These are phyloP conservation scores for Cucurbitaria berberidis DNA, from an alignment of 2,329 filamentous ascomycete genomes.

Conservation along the genomic window DNA sequence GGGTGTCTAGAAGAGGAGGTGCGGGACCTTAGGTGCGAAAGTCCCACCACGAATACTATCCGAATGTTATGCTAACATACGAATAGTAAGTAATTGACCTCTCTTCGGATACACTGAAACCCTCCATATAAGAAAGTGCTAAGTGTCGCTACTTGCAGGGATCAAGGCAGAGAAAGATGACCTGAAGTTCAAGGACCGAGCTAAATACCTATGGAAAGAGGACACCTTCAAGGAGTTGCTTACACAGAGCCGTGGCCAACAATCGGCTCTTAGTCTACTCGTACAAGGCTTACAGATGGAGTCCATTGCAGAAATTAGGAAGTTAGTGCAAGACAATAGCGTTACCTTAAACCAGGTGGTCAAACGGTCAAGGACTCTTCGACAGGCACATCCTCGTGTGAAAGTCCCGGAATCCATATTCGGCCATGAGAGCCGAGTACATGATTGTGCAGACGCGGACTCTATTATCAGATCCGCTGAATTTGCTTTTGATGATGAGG, in stretches of 20 bases:
- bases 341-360: slow-evolving; percentile 34
- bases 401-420: slow-evolving; percentile 38
- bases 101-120: too few species aligned
- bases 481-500: slow-evolving; percentile 43
- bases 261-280: slow-evolving; percentile 39
- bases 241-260: slow-evolving; percentile 43
- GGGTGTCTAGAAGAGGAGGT: slow-evolving; percentile 43
- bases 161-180: slow-evolving; percentile 30
- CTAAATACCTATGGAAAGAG: slow-evolving; percentile 42
- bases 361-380: slow-evolving; percentile 32
- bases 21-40: too few species aligned
- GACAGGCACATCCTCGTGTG: slow-evolving; percentile 36
- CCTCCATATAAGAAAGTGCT: too few species aligned
- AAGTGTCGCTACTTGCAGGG: too few species aligned
- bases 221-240: slow-evolving; percentile 44
- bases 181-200: slow-evolving; percentile 30
- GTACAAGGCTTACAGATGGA: slow-evolving; percentile 47
- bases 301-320: slow-evolving; percentile 41
- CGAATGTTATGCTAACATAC: too few species aligned
- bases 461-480: slow-evolving; percentile 29
- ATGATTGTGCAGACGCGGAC: slow-evolving; percentile 17
- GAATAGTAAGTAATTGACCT: too few species aligned
- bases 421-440: slow-evolving; percentile 1
- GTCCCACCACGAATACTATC: too few species aligned
- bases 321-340: slow-evolving; percentile 38